Percentiles rank a stretch among this genome's conserved stretches.
These are phyloP conservation scores for Colletotrichum karsti DNA, from an alignment of 2,329 filamentous ascomycete species.

Conservation along the genomic window DNA sequence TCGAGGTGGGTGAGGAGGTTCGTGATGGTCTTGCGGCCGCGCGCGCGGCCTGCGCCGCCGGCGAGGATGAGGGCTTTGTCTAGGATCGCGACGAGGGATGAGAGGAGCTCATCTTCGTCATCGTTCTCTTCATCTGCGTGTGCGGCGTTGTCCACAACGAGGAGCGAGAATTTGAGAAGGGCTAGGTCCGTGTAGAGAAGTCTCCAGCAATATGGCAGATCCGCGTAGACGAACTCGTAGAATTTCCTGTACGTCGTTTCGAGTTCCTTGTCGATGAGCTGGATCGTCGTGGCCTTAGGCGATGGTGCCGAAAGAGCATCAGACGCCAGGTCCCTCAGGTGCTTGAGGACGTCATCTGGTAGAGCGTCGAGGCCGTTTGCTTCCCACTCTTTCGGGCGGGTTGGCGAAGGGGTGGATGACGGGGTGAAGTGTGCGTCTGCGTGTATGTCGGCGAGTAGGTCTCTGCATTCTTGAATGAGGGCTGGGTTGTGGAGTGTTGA, in stretches of 20 bases:
- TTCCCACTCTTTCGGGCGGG: neutral
- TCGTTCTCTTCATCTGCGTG: neutral
- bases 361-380: neutral
- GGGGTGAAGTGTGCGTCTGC: neutral
- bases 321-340: neutral
- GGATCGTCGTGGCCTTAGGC: neutral
- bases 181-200: constrained; percentile 76
- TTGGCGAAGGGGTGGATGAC: neutral
- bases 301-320: neutral
- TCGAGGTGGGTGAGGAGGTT: constrained; percentile 17
- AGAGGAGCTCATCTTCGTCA: constrained; percentile 45
- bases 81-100: constrained; percentile 69
- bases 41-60: constrained; percentile 63
- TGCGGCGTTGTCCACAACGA: neutral
- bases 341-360: neutral
- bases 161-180: constrained; percentile 63
- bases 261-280: constrained; percentile 13
- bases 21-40: constrained; percentile 63
- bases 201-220: constrained; percentile 74
- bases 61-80: constrained; percentile 83
- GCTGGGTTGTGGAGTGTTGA: neutral
- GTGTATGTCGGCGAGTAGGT: neutral
- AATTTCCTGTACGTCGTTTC: constrained; percentile 46
- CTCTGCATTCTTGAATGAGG: constrained; percentile 9
- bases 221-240: constrained; percentile 73